Evolutionary conservation across 2,329 filamentous ascomycete genomes (phyloP).

Genomic region (Neofusicoccum ribis): DNA sequence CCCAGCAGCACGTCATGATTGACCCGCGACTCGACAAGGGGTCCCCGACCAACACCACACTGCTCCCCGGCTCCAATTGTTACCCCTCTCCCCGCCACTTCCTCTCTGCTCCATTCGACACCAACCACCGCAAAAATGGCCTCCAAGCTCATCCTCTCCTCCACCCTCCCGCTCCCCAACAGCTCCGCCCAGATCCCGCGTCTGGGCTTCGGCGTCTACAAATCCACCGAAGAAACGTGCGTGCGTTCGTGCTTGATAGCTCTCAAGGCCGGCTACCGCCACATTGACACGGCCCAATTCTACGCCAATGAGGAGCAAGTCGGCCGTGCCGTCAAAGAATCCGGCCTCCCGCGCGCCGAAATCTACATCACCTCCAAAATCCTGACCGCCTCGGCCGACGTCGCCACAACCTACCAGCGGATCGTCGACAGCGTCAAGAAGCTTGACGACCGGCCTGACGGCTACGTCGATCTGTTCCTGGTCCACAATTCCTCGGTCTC

Average conservation of each 20-base stretch:
- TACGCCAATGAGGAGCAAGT: conserved; percentile 71
- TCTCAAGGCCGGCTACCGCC: conserved; percentile 59
- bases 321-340: conserved; percentile 61
- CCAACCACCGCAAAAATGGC: not conserved
- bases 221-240: conserved; percentile 56
- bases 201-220: conserved; percentile 73
- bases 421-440: conserved; percentile 63
- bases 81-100: not conserved
- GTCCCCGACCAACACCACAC: not conserved
- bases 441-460: conserved; percentile 53
- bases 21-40: not conserved
- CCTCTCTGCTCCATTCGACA: not conserved
- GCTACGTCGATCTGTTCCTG: conserved; percentile 71
- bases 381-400: conserved; percentile 52
- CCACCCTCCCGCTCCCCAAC: conserved; percentile 53
- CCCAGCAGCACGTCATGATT: conserved; percentile 4
- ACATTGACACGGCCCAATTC: conserved; percentile 68
- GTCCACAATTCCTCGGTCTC: conserved; percentile 66
- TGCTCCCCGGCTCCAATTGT: not conserved
- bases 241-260: conserved; percentile 60
- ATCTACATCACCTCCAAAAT: conserved; percentile 74
- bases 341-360: conserved; percentile 57
- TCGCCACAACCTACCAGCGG: conserved; percentile 61
- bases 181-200: conserved; percentile 59
- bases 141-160: conserved; percentile 45